A percentile compares a stretch with the other conserved stretches of the same genome.
These are phyloP conservation scores for Vachellia pachyceras DNA, from an alignment of 306 rosid species.

Conservation along the genomic window DNA sequence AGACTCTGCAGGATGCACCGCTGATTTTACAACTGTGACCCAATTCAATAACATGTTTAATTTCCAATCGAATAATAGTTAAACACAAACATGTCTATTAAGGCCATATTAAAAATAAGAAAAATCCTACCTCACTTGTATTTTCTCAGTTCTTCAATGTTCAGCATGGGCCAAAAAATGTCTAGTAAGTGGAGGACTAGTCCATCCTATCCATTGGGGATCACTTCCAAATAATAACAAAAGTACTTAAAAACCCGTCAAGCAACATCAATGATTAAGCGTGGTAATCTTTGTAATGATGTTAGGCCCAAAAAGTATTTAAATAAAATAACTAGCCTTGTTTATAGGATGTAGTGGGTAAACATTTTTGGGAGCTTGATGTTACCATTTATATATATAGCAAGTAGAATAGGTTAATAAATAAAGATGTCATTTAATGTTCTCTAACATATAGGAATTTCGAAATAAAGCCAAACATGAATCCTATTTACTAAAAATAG, in stretches of 20 bases:
- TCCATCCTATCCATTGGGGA: constrained; percentile 40
- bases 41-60: not conserved
- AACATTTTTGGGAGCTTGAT: constrained; percentile 14
- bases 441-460: constrained; percentile 32
- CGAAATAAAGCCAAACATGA: constrained; percentile 33
- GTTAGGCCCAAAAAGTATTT: constrained; percentile 33
- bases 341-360: constrained; percentile 41
- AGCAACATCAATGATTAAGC: constrained; percentile 41
- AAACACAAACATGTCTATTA: constrained; percentile 14
- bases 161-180: constrained; percentile 20
- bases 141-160: constrained; percentile 31
- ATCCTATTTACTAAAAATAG: constrained; percentile 36
- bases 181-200: constrained; percentile 43
- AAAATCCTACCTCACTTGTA: constrained; percentile 33
- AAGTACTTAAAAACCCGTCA: constrained; percentile 24
- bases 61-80: constrained; percentile 26
- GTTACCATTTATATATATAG: constrained; percentile 50
- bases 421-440: constrained; percentile 23
- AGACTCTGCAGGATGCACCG: constrained; percentile 24
- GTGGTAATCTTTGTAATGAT: constrained; percentile 37
- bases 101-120: constrained; percentile 2
- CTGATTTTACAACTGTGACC: constrained; percentile 32
- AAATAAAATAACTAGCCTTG: constrained; percentile 29
- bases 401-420: not conserved
- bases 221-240: constrained; percentile 44